Evolutionary conservation across 306 rosid species (phyloP), one percentile per base, ranked within the genome.

Genomic region (Prunus armeniaca): DNA sequence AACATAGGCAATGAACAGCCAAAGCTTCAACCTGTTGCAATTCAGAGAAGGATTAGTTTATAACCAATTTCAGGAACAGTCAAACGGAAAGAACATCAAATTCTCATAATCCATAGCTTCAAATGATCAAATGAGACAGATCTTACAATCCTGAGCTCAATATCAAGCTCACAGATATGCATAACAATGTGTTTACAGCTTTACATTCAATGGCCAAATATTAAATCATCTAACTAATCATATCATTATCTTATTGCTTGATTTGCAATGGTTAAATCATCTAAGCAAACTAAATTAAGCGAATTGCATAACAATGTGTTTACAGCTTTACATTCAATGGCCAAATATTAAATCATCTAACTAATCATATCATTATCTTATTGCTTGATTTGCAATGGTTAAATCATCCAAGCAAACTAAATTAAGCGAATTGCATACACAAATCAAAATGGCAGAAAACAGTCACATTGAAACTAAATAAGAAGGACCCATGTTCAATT

Each of bases 1-100:
- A 47, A 95, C 97, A 84, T 95, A 95, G 0, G 99, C 99, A 18
- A 95, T 80, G 90, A 95, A 95, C 81, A 95, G 97, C 99, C 99
- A 95, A 63, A 95, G 91, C 97, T 95, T 95, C 88, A 92, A 80
- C 65, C 99, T 94, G 92, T 86, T 58, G 73, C 78, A 67, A 78
- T 72, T 55, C 27, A 72, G 73, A 66, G 55, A 63, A 63, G 41
- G 71, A 73, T 83, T 25, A 81, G 77, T 32, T 32, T 32, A 32
- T 5, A 82, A 79, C 67, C 57, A 30, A 71, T 75, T 49, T 30
- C 20, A 20, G 43, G 2, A 34, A 20, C 12, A 67, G 55, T 66
- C 75, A 56, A 71, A 76, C 10, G 11, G 45, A 63, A 66, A 14
- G 10, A 51, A 1, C 12, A 41, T 65, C 19, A 2, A 73, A 45